Evolutionary conservation across 1,284 basidiomycete genomes (phyloP).

Genomic region (Austroboletus novae-zelandiae): DNA sequence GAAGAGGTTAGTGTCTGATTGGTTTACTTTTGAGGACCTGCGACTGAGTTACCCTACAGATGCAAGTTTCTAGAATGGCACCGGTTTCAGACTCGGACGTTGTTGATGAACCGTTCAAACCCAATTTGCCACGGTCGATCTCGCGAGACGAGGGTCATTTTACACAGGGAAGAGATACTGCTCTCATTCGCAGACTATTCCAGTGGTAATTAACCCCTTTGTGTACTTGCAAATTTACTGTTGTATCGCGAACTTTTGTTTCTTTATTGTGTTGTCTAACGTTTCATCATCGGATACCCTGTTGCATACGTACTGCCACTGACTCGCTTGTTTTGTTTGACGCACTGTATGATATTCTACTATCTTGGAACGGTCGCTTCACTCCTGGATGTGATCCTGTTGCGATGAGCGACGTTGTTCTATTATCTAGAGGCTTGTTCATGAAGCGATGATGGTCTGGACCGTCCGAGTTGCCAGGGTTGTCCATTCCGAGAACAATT

Average conservation of each 20-base stretch:
- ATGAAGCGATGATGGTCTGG: constrained; percentile 3
- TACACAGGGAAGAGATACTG: constrained; percentile 32
- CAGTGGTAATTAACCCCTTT: constrained; percentile 24
- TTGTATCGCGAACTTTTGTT: constrained; percentile 32
- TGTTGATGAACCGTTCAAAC: constrained; percentile 39
- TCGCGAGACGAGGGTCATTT: constrained; percentile 33
- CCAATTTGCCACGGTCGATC: constrained; percentile 31
- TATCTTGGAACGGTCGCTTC: not conserved
- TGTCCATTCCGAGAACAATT: constrained; percentile 14
- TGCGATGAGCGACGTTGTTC: constrained; percentile 6
- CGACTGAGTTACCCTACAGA: constrained; percentile 35
- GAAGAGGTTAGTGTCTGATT: constrained; percentile 47
- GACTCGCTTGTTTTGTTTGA: constrained; percentile 28
- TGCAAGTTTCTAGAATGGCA: constrained; percentile 58
- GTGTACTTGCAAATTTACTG: constrained; percentile 24
- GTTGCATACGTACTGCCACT: constrained; percentile 38
- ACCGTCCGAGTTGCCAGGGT: not conserved
- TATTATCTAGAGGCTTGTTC: constrained; percentile 5
- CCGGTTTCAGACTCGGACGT: constrained; percentile 42
- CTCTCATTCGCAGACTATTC: constrained; percentile 35
- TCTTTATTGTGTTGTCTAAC: constrained; percentile 30
- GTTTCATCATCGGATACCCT: constrained; percentile 34
- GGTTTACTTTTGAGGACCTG: not conserved
- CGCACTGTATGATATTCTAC: constrained; percentile 27
- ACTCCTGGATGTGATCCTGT: not conserved